phyloP scores from a whole-genome alignment of 179 eudicot genomes.

The Silene coronaria region DNA sequence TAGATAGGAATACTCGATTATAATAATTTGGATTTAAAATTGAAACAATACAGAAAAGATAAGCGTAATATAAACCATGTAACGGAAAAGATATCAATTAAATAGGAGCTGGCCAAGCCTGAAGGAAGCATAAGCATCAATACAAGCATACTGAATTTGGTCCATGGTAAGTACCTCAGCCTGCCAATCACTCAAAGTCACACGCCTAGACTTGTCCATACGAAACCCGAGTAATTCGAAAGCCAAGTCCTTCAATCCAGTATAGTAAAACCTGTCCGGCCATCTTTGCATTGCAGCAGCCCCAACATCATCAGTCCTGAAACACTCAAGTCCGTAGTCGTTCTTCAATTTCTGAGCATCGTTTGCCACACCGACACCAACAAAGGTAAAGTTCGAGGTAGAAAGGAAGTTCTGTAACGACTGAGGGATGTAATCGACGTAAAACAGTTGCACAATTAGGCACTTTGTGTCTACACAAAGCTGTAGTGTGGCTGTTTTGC shows the following conservation, averaged over 20 bases:
- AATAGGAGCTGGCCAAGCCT: slow-evolving; percentile 30
- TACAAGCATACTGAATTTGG: slow-evolving; percentile 54
- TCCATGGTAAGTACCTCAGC: slow-evolving; percentile 35
- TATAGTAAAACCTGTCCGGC: not conserved
- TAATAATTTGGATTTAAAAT: too few species aligned
- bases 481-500: slow-evolving; percentile 50
- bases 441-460: slow-evolving; percentile 43
- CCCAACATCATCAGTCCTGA: slow-evolving; percentile 30
- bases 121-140: slow-evolving; percentile 58
- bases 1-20: too few species aligned
- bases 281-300: slow-evolving; percentile 27
- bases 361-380: slow-evolving; percentile 40
- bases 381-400: slow-evolving; percentile 30
- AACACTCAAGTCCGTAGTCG: slow-evolving; percentile 40
- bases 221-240: slow-evolving; percentile 6
- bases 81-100: not conserved
- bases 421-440: slow-evolving; percentile 35
- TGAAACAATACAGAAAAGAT: too few species aligned
- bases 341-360: slow-evolving; percentile 40
- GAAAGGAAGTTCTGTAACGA: slow-evolving; percentile 29
- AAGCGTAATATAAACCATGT: not conserved
- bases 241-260: slow-evolving; percentile 21
- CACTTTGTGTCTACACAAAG: slow-evolving; percentile 45
- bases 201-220: slow-evolving; percentile 31
- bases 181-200: slow-evolving; percentile 51